phyloP scores from a whole-genome alignment of 2,329 filamentous ascomycete species.

The Monosporascus sp. region DNA sequence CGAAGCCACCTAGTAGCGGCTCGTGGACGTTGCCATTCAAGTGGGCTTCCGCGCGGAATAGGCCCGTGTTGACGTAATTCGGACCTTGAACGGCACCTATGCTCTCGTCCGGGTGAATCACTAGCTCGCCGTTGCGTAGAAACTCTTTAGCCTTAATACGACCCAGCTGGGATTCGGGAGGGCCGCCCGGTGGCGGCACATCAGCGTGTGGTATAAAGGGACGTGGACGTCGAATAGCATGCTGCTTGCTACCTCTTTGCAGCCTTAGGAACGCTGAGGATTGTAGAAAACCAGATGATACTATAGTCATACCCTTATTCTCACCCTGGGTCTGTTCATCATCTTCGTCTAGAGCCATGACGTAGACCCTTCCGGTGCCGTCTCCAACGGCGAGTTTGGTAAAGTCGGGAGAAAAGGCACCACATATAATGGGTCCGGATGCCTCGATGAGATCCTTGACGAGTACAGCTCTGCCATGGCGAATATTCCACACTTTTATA shows the following conservation, averaged over 20 bases:
- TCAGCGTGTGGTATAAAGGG: constrained; percentile 48
- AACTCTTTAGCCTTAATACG: constrained; percentile 23
- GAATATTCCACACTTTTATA: constrained; percentile 60
- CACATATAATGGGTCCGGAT: constrained; percentile 52
- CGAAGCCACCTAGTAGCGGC: constrained; percentile 41
- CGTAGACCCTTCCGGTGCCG: constrained; percentile 54
- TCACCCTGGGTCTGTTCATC: constrained; percentile 29
- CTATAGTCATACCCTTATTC: constrained; percentile 11
- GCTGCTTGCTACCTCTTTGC: constrained; percentile 26
- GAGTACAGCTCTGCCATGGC: constrained; percentile 36
- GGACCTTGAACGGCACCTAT: constrained; percentile 55
- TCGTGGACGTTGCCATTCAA: constrained; percentile 34
- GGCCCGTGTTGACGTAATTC: constrained; percentile 39
- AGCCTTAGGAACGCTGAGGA: constrained; percentile 25
- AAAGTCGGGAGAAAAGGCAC: constrained; percentile 53
- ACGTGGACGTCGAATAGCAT: constrained; percentile 39
- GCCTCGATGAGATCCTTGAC: constrained; percentile 51
- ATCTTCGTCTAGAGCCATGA: constrained; percentile 45
- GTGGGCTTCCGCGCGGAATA: constrained; percentile 48
- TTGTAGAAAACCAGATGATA: constrained; percentile 13
- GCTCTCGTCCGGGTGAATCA: constrained; percentile 37
- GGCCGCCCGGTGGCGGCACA: constrained; percentile 33
- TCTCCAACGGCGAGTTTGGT: constrained; percentile 55
- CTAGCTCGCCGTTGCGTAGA: constrained; percentile 37
- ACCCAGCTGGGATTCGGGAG: constrained; percentile 20